Conservation (phyloP, 495 filamentous ascomycete species). For the Neurospora tetraspora region DNA sequence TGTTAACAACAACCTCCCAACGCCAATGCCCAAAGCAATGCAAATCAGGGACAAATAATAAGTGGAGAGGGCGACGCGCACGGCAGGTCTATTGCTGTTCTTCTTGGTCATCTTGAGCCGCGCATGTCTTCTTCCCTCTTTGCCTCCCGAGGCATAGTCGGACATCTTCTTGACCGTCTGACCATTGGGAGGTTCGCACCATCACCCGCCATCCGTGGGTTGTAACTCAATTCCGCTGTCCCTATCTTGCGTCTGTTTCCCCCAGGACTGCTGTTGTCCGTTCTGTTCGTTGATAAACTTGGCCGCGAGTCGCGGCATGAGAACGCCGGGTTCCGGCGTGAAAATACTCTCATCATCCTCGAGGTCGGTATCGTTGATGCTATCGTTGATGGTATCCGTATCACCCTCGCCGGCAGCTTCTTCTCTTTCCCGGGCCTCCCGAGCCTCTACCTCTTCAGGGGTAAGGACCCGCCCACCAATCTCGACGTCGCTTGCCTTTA, state of each 20-base stretch:
- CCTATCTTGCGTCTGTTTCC: conserved; percentile 35
- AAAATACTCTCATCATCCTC: conserved; percentile 18
- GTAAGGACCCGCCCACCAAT: conserved; percentile 71
- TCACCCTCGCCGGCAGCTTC: conserved; percentile 36
- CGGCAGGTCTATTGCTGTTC: not conserved
- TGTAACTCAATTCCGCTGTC: conserved; percentile 43
- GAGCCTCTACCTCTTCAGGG: conserved; percentile 30
- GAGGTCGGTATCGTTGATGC: conserved; percentile 9
- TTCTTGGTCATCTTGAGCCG: not conserved
- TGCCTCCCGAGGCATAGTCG: not conserved
- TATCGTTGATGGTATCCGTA: not conserved
- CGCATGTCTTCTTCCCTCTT: not conserved
- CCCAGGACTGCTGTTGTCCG: conserved; percentile 13
- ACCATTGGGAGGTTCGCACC: conserved; percentile 1
- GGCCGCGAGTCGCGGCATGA: conserved; percentile 3
- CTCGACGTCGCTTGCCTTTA: conserved; percentile 66
- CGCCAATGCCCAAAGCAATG: not conserved
- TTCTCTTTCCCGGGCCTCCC: conserved; percentile 42
- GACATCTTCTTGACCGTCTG: not conserved
- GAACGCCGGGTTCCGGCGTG: conserved; percentile 11
- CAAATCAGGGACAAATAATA: not conserved
- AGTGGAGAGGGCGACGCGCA: not conserved
- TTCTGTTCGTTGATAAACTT: not conserved
- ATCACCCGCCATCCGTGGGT: conserved; percentile 25
- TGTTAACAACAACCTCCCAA: not conserved